phyloP scores from a whole-genome alignment of 441 rosid species.

The Pelargonium cotyledonis region DNA sequence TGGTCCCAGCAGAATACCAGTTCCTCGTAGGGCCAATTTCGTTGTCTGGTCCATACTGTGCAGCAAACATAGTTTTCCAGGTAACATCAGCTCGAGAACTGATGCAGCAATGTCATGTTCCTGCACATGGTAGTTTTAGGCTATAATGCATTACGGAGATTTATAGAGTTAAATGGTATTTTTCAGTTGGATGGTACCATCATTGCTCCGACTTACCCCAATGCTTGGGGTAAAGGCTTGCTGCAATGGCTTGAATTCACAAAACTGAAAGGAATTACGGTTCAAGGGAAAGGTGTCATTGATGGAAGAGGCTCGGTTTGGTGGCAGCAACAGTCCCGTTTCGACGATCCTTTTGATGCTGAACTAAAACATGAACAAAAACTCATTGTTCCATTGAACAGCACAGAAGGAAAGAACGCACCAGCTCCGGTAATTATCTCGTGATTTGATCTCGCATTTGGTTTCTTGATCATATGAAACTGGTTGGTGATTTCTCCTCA shows the following conservation, averaged over 20 bases:
- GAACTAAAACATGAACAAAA: conserved; percentile 27
- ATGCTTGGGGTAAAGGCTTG: conserved; percentile 62
- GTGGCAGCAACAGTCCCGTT: conserved; percentile 60
- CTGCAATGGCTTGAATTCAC: conserved; percentile 80
- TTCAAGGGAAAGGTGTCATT: conserved; percentile 70
- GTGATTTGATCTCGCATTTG: too few relatives aligned
- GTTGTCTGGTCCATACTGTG: conserved; percentile 83
- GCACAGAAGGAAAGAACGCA: conserved; percentile 38
- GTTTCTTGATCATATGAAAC: neutral
- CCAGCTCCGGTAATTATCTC: conserved; percentile 55
- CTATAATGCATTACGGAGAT: neutral
- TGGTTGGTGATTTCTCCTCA: conserved; percentile 20
- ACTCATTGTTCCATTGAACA: conserved; percentile 55
- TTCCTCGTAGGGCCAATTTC: conserved; percentile 77
- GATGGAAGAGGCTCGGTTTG: conserved; percentile 93
- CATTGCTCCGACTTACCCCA: conserved; percentile 57
- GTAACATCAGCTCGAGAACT: conserved; percentile 25
- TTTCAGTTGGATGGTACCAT: conserved; percentile 81
- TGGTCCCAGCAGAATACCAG: conserved; percentile 41
- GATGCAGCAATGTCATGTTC: too few relatives aligned
- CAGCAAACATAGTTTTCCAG: conserved; percentile 73
- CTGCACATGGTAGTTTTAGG: neutral
- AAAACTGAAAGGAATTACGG: conserved; percentile 59
- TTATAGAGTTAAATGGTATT: neutral
- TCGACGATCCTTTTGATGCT: conserved; percentile 46